Percentiles rank a stretch among this genome's conserved stretches.
Conservation (phyloP, 106 monocot species). For the Dioscorea alata region DNA sequence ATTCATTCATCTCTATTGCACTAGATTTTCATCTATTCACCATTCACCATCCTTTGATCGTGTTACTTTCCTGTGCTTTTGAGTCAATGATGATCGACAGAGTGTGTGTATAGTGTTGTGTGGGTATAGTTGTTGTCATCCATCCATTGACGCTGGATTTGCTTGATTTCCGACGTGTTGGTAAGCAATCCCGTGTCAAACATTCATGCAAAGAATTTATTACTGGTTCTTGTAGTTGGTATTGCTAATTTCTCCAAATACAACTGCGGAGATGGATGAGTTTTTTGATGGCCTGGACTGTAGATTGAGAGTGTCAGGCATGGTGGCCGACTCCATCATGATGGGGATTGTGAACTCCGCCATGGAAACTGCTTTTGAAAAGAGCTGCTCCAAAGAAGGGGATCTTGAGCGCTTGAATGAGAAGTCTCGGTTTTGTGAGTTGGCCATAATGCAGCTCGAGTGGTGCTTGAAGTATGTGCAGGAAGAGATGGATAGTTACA, state of each 20-base stretch:
- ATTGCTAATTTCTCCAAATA: background rate
- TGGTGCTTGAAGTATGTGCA: slow-evolving; percentile 66
- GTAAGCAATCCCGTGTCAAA: background rate
- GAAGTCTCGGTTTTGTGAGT: slow-evolving; percentile 64
- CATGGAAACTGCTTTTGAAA: slow-evolving; percentile 65
- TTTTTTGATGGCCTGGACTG: slow-evolving; percentile 40
- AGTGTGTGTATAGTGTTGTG: background rate
- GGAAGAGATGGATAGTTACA: slow-evolving; percentile 38
- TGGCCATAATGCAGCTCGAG: slow-evolving; percentile 71
- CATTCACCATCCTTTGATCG: background rate
- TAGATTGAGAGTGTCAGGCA: slow-evolving; percentile 41
- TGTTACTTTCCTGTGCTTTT: background rate
- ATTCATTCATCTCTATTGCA: too few relatives aligned
- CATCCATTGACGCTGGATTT: background rate
- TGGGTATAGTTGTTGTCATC: background rate
- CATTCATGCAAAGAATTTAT: background rate
- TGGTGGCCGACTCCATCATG: slow-evolving; percentile 66
- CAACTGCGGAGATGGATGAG: slow-evolving; percentile 38
- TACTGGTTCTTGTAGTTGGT: too few relatives aligned
- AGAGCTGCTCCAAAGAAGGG: slow-evolving; percentile 47
- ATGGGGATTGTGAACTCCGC: slow-evolving; percentile 74
- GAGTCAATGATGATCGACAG: background rate
- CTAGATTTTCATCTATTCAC: too few relatives aligned
- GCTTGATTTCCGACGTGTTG: background rate
- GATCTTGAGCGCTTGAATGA: slow-evolving; percentile 58